Evolutionary conservation across 2,329 filamentous ascomycete genomes (phyloP).

Genomic region (Clathrospora elynae): DNA sequence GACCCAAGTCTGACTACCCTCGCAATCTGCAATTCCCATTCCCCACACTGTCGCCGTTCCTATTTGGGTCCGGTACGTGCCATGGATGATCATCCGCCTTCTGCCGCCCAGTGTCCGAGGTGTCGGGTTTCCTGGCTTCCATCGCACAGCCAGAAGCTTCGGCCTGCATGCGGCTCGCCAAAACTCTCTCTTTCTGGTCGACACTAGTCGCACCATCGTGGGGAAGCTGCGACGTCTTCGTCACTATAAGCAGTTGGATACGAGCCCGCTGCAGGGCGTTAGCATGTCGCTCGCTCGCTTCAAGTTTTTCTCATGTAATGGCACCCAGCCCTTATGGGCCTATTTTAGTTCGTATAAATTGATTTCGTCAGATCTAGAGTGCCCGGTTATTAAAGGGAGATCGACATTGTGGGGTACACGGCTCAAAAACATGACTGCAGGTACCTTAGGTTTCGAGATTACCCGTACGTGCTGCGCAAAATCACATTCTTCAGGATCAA

Average conservation of each 20-base stretch:
- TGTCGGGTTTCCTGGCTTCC: too few species aligned
- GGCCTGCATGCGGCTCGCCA: constrained; percentile 6
- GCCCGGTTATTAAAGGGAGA: constrained; percentile 9
- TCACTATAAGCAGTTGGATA: constrained; percentile 3
- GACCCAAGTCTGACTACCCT: neutral
- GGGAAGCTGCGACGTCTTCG: constrained; percentile 10
- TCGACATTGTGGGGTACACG: constrained; percentile 23
- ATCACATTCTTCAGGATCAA: neutral
- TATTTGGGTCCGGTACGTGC: constrained; percentile 5
- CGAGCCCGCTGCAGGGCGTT: neutral
- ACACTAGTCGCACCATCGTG: constrained; percentile 10
- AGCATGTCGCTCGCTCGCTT: neutral
- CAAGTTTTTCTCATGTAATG: too few species aligned
- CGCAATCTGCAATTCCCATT: neutral
- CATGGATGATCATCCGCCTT: constrained; percentile 18
- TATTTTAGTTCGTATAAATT: constrained; percentile 3
- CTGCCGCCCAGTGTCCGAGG: constrained; percentile 25
- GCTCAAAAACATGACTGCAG: constrained; percentile 7
- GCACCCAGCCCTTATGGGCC: too few species aligned
- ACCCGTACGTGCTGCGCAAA: constrained; percentile 30
- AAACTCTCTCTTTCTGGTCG: constrained; percentile 2
- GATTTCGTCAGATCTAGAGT: constrained; percentile 10
- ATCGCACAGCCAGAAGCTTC: too few species aligned
- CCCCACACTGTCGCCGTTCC: neutral
- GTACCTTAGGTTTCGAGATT: constrained; percentile 24